Evolutionary conservation across 805 yeast species (phyloP).

Genomic region (Saccharomyces kudriavzevii): DNA sequence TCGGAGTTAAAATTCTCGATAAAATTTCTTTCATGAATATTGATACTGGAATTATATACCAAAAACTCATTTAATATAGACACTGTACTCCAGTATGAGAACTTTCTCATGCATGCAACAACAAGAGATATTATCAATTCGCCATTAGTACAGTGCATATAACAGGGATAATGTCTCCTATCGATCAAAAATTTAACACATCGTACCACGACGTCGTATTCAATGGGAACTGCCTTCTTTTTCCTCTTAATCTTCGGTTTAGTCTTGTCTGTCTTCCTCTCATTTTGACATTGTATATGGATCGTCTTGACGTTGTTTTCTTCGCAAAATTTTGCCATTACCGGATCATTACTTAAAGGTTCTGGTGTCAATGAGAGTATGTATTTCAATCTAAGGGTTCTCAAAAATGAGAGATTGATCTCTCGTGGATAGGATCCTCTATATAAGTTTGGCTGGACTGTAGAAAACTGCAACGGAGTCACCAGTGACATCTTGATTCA

Average conservation of each 20-base stretch:
- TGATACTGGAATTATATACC: conserved; percentile 66
- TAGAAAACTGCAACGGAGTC: conserved; percentile 74
- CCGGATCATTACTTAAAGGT: conserved; percentile 53
- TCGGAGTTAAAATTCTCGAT: conserved; percentile 72
- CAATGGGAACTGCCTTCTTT: conserved; percentile 77
- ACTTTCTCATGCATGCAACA: conserved; percentile 76
- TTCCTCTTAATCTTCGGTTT: conserved; percentile 55
- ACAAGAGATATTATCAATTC: conserved; percentile 78
- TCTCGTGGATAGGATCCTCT: conserved; percentile 85
- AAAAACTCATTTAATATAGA: conserved; percentile 82
- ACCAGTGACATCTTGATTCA: conserved; percentile 29
- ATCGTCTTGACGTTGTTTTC: conserved; percentile 49
- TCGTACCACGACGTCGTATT: conserved; percentile 49
- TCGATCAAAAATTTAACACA: conserved; percentile 59
- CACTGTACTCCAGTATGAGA: conserved; percentile 82
- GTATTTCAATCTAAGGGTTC: conserved; percentile 56
- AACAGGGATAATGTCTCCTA: conserved; percentile 56
- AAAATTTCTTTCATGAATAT: conserved; percentile 74
- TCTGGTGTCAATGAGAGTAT: conserved; percentile 75
- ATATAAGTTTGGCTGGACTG: conserved; percentile 60
- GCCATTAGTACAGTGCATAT: conserved; percentile 83
- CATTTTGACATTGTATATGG: conserved; percentile 59
- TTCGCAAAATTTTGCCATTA: conserved; percentile 44
- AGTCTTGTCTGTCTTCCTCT: conserved; percentile 17
- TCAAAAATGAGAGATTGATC: conserved; percentile 59